Evolutionary conservation across 495 filamentous ascomycete genomes (phyloP).

Genomic region (Halenospora varia): DNA sequence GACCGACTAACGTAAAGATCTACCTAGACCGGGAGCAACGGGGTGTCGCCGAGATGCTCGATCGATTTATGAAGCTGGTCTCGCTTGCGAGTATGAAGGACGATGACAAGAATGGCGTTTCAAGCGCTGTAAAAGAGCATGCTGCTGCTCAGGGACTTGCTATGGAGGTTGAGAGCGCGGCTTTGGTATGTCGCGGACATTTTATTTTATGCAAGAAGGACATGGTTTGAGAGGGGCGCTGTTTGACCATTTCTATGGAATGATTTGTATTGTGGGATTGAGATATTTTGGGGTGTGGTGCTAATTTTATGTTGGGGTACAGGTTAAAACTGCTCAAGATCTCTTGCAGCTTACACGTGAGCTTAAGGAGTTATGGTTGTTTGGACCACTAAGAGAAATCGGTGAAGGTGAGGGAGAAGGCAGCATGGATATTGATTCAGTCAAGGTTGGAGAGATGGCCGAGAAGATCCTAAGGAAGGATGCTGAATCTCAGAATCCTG

Average conservation of each 20-base stretch:
- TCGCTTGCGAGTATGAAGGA: constrained; percentile 39
- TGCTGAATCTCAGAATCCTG: background rate
- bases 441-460: constrained; percentile 19
- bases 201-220: background rate
- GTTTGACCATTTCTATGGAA: no score
- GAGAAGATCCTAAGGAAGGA: constrained; percentile 4
- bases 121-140: constrained; percentile 32
- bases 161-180: constrained; percentile 58
- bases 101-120: constrained; percentile 21
- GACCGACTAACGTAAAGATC: background rate
- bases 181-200: constrained; percentile 43
- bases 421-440: constrained; percentile 21
- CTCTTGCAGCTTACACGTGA: constrained; percentile 55
- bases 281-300: no score
- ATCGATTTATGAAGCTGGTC: constrained; percentile 59
- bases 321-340: constrained; percentile 65
- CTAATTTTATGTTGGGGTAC: no score
- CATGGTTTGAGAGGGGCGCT: no score
- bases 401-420: constrained; percentile 43
- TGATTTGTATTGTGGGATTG: no score
- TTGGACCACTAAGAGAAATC: constrained; percentile 61
- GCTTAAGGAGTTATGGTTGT: constrained; percentile 72
- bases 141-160: constrained; percentile 56
- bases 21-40: constrained; percentile 21
- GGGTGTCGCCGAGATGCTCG: constrained; percentile 50